Base-by-base conservation (phyloP, 495 filamentous ascomycete genomes). In the Lepidopterella palustris region DNA sequence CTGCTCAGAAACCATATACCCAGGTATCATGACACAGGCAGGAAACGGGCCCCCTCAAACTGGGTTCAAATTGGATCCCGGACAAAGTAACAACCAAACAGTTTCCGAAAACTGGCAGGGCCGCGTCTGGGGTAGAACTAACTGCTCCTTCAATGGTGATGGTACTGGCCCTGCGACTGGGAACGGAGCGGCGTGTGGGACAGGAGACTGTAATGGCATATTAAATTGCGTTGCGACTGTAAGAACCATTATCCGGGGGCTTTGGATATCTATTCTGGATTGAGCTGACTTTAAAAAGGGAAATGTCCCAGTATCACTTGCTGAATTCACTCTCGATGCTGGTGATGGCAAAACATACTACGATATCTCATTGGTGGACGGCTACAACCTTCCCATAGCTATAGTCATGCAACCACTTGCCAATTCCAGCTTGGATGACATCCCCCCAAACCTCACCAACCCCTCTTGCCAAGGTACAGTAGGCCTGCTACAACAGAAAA, bases 351-450 rank as follows among this genome's bases (percentile, higher is more conserved):
- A 89, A 67, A 85, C 82, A 4, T 92, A 86, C 71, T 91, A 90
- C 71, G 89, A 92, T 71, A 87, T 92, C 59, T 89, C 87, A 31
- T 80, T 92, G 31, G 88, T 92, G 26, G 88, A 92, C 69, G 88
- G 89, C 40, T 91, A 92, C 78, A 91, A 92, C 70, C 72, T 92
- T 8, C 86, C 87, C 5, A 62, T 92, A 53, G 85, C 76, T 26
- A 83, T 92, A 57, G 74, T 86, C 23, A 54, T 84, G 78, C 68
- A 75, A 80, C 48, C 84, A 76, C 27, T 77, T 74, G 72, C 66
- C 27, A 82, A 86, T 68, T 72, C 75, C 8, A 75, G 72, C 11
- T 68, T 82, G 18, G 64, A 72, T 42, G 78, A 79, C 60, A 81
- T 90, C 60, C 84, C 86, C 13, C 84, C 85, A 4, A 88, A 87